phyloP scores from a whole-genome alignment of 768 basidiomycete genomes.

The Pulveroboletus ravenelii region DNA sequence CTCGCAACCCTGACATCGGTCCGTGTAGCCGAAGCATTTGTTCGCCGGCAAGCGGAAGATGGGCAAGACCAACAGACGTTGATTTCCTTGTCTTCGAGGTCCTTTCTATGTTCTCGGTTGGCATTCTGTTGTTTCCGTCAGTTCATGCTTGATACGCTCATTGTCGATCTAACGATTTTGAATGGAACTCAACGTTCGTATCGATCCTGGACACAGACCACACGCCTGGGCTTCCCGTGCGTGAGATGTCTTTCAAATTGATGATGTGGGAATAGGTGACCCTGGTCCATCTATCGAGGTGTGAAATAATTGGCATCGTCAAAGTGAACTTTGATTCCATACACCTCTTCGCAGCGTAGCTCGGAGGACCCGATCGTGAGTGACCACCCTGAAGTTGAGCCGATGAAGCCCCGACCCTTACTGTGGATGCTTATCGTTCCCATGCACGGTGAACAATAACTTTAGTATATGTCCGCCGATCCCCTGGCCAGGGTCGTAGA shows the following conservation, averaged over 20 bases:
- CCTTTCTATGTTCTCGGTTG: constrained; percentile 2
- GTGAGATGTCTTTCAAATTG: background rate
- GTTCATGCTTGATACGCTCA: background rate
- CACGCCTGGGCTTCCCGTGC: background rate
- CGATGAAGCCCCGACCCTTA: background rate
- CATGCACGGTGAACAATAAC: background rate
- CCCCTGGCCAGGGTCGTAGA: background rate
- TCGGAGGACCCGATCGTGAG: background rate
- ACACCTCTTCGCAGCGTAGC: background rate
- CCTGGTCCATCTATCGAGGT: background rate
- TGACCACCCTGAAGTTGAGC: background rate
- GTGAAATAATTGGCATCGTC: background rate
- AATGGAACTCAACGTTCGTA: background rate
- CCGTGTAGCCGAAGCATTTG: constrained; percentile 73
- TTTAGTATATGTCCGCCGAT: background rate
- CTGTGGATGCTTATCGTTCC: background rate
- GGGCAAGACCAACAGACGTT: constrained; percentile 79
- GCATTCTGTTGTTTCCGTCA: background rate
- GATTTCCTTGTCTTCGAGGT: constrained; percentile 16
- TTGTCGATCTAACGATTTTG: background rate
- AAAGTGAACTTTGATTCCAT: background rate
- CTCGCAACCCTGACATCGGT: constrained; percentile 4
- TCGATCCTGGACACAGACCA: background rate
- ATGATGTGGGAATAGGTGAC: background rate
- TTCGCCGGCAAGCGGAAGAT: constrained; percentile 81